These are phyloP conservation scores for Phyllosticta paracitricarpa DNA, from an alignment of 2,329 filamentous ascomycete genomes.

Conservation along the genomic window DNA sequence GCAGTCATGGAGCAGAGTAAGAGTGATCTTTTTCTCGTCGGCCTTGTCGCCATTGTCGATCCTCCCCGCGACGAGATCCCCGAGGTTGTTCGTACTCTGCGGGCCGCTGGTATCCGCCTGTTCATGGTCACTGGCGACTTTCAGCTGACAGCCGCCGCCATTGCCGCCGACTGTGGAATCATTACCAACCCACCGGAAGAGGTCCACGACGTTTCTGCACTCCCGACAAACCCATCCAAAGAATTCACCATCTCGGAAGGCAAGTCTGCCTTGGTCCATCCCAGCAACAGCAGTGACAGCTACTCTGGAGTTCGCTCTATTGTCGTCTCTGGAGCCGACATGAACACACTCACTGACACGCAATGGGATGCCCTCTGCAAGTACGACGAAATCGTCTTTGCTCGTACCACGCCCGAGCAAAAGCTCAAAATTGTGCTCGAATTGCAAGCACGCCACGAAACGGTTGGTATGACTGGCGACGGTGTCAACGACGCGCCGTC, in stretches of 20 bases:
- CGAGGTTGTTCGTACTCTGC: slow-evolving; percentile 50
- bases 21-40: slow-evolving; percentile 42
- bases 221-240: slow-evolving; percentile 26
- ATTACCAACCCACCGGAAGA: slow-evolving; percentile 42
- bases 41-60: slow-evolving; percentile 50
- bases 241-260: slow-evolving; percentile 13
- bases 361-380: slow-evolving; percentile 58
- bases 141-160: slow-evolving; percentile 62
- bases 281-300: slow-evolving; percentile 37
- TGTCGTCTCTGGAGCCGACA: slow-evolving; percentile 34
- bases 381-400: slow-evolving; percentile 67
- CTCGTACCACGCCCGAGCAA: slow-evolving; percentile 66
- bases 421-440: slow-evolving; percentile 72
- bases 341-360: slow-evolving; percentile 53
- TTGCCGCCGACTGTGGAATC: slow-evolving; percentile 63
- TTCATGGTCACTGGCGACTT: slow-evolving; percentile 80
- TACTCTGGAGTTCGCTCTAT: slow-evolving; percentile 28
- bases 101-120: slow-evolving; percentile 61
- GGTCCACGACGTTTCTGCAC: slow-evolving; percentile 46
- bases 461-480: slow-evolving; percentile 44
- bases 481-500: slow-evolving; percentile 43
- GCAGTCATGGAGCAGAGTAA: slow-evolving; percentile 46
- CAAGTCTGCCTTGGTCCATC: background rate
- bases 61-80: slow-evolving; percentile 52
- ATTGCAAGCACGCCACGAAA: slow-evolving; percentile 51